Percentiles rank a stretch among this genome's conserved stretches.
Evolutionary conservation across 176 grass and related monocot genomes (phyloP).

Genomic region (Hsuehochloa calcarea): DNA sequence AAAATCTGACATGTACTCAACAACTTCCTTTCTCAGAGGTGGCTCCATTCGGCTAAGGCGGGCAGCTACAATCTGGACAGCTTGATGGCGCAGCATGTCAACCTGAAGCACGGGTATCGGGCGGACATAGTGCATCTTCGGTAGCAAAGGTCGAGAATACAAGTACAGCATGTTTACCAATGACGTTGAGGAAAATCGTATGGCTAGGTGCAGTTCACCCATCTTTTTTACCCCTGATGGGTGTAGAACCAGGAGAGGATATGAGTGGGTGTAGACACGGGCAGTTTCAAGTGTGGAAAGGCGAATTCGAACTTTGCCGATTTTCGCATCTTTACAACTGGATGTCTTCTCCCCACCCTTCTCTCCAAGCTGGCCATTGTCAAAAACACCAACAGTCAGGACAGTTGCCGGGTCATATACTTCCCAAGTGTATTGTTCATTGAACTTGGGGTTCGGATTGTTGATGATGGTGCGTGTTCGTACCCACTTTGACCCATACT

Average conservation of each 20-base stretch:
- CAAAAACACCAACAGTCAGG: constrained; percentile 87
- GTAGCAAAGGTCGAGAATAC: constrained; percentile 80
- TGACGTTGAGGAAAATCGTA: constrained; percentile 89
- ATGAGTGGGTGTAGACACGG: constrained; percentile 85
- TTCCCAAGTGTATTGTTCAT: constrained; percentile 98
- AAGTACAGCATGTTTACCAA: constrained; percentile 84
- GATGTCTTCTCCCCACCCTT: constrained; percentile 54
- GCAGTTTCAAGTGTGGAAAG: constrained; percentile 96
- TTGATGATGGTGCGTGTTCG: constrained; percentile 84
- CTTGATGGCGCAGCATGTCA: constrained; percentile 80
- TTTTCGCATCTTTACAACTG: constrained; percentile 66
- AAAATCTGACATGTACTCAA: constrained; percentile 95
- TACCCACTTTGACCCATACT: constrained; percentile 97
- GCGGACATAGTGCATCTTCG: constrained; percentile 94
- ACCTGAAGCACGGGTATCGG: constrained; percentile 85
- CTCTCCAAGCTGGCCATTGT: constrained; percentile 87
- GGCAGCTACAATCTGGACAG: constrained; percentile 86
- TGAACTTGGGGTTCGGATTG: constrained; percentile 76
- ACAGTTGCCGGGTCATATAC: constrained; percentile 93
- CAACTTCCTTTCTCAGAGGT: constrained; percentile 89
- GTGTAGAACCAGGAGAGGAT: constrained; percentile 90
- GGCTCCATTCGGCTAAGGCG: constrained; percentile 90
- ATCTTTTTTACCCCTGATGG: constrained; percentile 97
- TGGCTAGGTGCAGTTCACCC: constrained; percentile 90
- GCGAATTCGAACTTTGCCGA: constrained; percentile 89